These are phyloP conservation scores for Taphrina wiesneri DNA, from an alignment of 1,139 yeast species.

Conservation along the genomic window DNA sequence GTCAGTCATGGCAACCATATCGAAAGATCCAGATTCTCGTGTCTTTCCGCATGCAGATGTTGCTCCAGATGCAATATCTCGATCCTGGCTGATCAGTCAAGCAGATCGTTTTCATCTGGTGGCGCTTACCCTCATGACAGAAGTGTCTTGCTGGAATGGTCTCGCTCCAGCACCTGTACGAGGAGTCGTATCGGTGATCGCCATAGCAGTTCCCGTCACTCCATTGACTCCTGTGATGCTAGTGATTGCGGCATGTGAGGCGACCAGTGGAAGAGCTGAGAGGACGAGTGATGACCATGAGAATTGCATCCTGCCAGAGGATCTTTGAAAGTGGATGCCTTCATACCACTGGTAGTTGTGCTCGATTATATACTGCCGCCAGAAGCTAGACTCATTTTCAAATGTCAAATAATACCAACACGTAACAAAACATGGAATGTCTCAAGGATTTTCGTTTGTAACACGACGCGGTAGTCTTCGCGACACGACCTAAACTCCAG, in stretches of 20 bases:
- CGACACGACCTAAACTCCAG: too few species aligned
- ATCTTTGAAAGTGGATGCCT: background rate
- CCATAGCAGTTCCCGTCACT: constrained; percentile 8
- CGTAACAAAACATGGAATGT: background rate
- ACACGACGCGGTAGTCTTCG: background rate
- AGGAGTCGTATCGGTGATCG: constrained; percentile 16
- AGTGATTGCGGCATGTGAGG: constrained; percentile 23
- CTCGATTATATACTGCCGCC: too few species aligned
- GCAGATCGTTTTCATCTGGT: background rate
- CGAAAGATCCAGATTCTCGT: constrained; percentile 14
- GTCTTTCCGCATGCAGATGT: constrained; percentile 30
- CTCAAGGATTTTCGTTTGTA: background rate
- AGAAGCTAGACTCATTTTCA: too few species aligned
- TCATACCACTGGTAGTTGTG: too few species aligned
- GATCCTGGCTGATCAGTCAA: background rate
- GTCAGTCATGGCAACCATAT: constrained; percentile 25
- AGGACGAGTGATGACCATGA: constrained; percentile 17
- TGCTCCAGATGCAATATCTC: constrained; percentile 19
- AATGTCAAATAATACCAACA: too few species aligned
- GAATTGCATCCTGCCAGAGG: constrained; percentile 10
- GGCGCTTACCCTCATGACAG: constrained; percentile 19
- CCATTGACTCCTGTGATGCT: constrained; percentile 5
- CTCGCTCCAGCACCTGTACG: constrained; percentile 25
- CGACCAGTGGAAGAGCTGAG: constrained; percentile 14
- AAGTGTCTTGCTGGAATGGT: constrained; percentile 25